Percentiles rank a stretch among this genome's conserved stretches.
Evolutionary conservation across 768 basidiomycete species (phyloP).

Genomic region (Tylopilus sp.): DNA sequence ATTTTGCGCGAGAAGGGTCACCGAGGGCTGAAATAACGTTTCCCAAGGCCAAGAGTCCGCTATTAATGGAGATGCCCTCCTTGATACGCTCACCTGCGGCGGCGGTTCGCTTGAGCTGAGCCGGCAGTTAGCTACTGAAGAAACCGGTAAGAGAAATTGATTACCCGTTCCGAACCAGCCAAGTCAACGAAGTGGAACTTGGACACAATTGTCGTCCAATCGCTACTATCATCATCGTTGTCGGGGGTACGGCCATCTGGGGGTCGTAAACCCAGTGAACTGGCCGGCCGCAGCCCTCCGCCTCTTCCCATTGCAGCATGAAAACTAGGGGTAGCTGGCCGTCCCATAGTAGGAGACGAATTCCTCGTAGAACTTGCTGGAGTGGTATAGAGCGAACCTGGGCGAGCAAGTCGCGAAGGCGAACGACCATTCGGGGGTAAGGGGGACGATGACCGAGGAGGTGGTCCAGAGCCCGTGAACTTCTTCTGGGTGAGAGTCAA

Average conservation of each 20-base stretch:
- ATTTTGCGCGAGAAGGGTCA: conserved; percentile 84
- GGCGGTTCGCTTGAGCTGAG: conserved; percentile 89
- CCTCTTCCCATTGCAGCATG: conserved; percentile 70
- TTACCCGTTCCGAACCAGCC: conserved; percentile 91
- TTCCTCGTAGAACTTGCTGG: conserved; percentile 42
- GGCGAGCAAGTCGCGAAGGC: conserved; percentile 73
- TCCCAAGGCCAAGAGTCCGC: conserved; percentile 91
- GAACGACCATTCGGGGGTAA: conserved; percentile 72
- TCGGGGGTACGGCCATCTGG: conserved; percentile 39
- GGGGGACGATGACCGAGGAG: conserved; percentile 75
- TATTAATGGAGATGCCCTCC: conserved; percentile 99
- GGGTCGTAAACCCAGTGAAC: conserved; percentile 69
- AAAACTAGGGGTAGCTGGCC: conserved; percentile 79
- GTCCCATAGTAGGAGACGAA: conserved; percentile 74
- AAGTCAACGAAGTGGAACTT: conserved; percentile 99
- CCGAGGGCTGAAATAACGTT: conserved; percentile 98
- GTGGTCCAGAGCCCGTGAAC: conserved; percentile 64
- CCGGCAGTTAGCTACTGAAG: conserved; percentile 17
- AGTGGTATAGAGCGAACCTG: conserved; percentile 68
- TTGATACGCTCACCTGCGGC: conserved; percentile 96
- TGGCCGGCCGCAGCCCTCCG: conserved; percentile 66
- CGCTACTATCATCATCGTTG: conserved; percentile 63
- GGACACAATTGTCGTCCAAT: conserved; percentile 87
- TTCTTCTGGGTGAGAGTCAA: conserved; percentile 91
- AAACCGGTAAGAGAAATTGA: conserved; percentile 13